Evolutionary conservation across 495 filamentous ascomycete genomes (phyloP).

Genomic region (Aspergillus kassunensis): DNA sequence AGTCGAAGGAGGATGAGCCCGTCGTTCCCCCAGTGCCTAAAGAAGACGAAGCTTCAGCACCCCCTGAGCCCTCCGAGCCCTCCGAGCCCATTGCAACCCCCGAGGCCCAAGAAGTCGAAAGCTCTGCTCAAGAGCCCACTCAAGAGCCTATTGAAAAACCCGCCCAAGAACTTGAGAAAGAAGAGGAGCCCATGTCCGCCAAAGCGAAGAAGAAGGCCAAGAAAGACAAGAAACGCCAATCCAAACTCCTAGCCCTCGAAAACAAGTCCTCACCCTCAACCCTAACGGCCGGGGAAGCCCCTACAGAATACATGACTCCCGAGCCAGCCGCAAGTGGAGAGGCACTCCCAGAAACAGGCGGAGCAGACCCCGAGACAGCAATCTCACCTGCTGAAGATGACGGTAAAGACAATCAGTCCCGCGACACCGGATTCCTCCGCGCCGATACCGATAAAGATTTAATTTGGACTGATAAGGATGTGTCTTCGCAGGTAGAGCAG

Average conservation of each 20-base stretch:
- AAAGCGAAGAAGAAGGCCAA: conserved; percentile 45
- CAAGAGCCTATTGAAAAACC: no score
- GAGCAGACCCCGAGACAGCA: conserved; percentile 29
- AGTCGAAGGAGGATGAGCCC: conserved; percentile 18
- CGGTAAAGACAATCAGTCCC: conserved; percentile 50
- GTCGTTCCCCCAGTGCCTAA: neutral
- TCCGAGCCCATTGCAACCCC: conserved; percentile 9
- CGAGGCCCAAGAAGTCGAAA: conserved; percentile 10
- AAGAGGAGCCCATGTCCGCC: conserved; percentile 32
- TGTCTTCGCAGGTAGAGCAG: conserved; percentile 48
- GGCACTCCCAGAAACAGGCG: conserved; percentile 6
- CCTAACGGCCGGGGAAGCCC: conserved; percentile 2
- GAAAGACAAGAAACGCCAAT: conserved; percentile 45
- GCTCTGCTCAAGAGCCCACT: conserved; percentile 8
- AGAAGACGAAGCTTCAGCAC: conserved; percentile 1
- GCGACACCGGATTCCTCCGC: conserved; percentile 36
- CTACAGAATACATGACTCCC: conserved; percentile 13
- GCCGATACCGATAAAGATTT: conserved; percentile 36
- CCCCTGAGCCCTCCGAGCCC: conserved; percentile 10
- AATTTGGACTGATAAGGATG: conserved; percentile 48
- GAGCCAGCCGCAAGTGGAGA: conserved; percentile 13
- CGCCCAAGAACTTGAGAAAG: conserved; percentile 12
- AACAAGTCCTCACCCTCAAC: conserved; percentile 7
- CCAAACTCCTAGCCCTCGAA: conserved; percentile 24
- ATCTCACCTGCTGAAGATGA: conserved; percentile 43